These are phyloP conservation scores for Lichtheimia ramosa DNA, from an alignment of 371 early-diverging fungal species.

Conservation along the genomic window DNA sequence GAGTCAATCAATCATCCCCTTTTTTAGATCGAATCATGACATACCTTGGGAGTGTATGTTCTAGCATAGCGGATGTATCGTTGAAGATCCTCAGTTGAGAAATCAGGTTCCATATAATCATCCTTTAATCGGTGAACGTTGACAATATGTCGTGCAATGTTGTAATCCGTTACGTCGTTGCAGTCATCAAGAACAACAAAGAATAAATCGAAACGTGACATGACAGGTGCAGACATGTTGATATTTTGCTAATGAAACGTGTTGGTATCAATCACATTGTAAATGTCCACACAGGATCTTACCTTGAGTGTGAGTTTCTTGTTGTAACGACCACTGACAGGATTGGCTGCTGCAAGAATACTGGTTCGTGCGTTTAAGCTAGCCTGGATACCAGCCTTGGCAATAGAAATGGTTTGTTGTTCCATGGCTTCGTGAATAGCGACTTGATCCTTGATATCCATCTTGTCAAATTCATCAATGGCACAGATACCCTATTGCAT, in stretches of 20 bases:
- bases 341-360: constrained; percentile 99
- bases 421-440: constrained; percentile 99
- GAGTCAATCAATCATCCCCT: not conserved
- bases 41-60: constrained; percentile 80
- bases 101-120: constrained; percentile 71
- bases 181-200: constrained; percentile 98
- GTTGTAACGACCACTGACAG: constrained; percentile 97
- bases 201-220: constrained; percentile 99
- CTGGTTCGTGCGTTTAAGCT: constrained; percentile 98
- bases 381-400: constrained; percentile 99
- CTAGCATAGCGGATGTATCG: constrained; percentile 90
- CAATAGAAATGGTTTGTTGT: constrained; percentile 99
- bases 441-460: constrained; percentile 98
- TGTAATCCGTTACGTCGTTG: constrained; percentile 88
- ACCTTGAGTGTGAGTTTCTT: constrained; percentile 88
- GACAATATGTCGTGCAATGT: constrained; percentile 95
- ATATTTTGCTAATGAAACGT: constrained; percentile 85
- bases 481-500: constrained; percentile 91
- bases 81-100: constrained; percentile 76
- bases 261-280: not conserved
- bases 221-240: constrained; percentile 96
- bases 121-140: constrained; percentile 85
- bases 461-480: constrained; percentile 99
- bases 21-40: not conserved
- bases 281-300: constrained; percentile 11